Evolutionary conservation across 1,284 basidiomycete genomes (phyloP), one percentile per base, ranked within the genome.

Genomic region (Abortiporus biennis): DNA sequence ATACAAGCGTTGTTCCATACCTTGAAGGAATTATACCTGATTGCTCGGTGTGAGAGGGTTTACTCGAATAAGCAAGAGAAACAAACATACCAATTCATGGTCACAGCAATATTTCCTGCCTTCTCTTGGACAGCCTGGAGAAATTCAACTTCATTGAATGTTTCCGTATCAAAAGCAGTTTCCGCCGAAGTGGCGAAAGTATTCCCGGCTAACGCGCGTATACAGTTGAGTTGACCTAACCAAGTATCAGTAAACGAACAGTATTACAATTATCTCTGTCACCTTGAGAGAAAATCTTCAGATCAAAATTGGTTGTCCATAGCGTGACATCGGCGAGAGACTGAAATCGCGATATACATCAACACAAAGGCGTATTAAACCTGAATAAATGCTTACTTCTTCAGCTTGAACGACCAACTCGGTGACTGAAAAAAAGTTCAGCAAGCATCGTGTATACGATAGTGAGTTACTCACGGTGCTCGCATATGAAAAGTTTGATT

Each of bases 1-100:
- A 29, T 22, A 29, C 1, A 13, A n/a, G 23, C 15, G 43, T 17
- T 21, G 21, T 21, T n/a, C 38, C 40, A 6, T 54, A 76, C 76
- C 67, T 80, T 82, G 66, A 77, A 79, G 15, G 78, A 67, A 50
- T 80, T 73, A 52, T 80, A 83, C 76, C 78, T 79, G n/a, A 6
- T 27, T 20, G n/a, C 19, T 16, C 33, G 31, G 42, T 20, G 47
- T 37, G 38, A 34, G 41, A 16, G 40, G 23, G 24, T 29, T 19
- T 15, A 23, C 19, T 21, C 15, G n/a, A 38, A 46, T 19, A 32
- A 15, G 45, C 25, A 4, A 29, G n/a, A n/a, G 29, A 6, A 8
- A 30, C 4, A n/a, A 4, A 57, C 67, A 38, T 50, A 80, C 81
- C 80, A 84, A 42, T 76, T 79, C 53, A 81, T 59, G 1, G 71